Evolutionary conservation across 2,329 filamentous ascomycete genomes (phyloP).

Genomic region (Cryphonectria nitschkei): DNA sequence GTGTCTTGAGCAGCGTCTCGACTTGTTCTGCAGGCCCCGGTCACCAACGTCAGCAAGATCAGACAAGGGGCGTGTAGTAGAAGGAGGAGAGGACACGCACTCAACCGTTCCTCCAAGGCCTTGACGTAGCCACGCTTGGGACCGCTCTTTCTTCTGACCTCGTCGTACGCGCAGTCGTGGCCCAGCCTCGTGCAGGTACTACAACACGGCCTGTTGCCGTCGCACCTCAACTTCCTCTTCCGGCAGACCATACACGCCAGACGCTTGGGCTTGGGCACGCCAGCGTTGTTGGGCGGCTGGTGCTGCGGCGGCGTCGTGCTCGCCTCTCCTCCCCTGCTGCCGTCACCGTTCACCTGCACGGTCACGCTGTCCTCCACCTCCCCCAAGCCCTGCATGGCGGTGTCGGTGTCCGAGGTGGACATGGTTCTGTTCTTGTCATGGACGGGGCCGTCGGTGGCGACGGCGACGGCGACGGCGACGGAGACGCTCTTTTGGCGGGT

Average conservation of each 20-base stretch:
- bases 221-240: conserved; percentile 89
- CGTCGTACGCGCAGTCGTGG: conserved; percentile 88
- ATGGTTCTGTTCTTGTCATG: conserved; percentile 32
- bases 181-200: conserved; percentile 86
- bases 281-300: conserved; percentile 51
- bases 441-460: conserved; percentile 17
- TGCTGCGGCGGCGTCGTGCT: conserved; percentile 41
- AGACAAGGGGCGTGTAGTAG: conserved; percentile 1
- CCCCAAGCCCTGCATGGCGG: conserved; percentile 33
- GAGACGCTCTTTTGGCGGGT: neutral
- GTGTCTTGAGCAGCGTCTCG: conserved; percentile 84
- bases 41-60: conserved; percentile 10
- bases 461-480: neutral
- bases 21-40: conserved; percentile 72
- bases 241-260: conserved; percentile 94
- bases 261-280: conserved; percentile 80
- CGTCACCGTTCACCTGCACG: conserved; percentile 27
- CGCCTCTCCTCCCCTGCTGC: conserved; percentile 41
- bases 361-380: conserved; percentile 28
- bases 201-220: conserved; percentile 82
- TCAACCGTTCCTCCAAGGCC: conserved; percentile 86
- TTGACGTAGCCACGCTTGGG: conserved; percentile 95
- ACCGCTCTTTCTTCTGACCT: conserved; percentile 90
- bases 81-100: conserved; percentile 56
- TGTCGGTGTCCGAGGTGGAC: conserved; percentile 45